A percentile compares a stretch with the other conserved stretches of the same genome.
Evolutionary conservation across 1,139 yeast species (phyloP).

Genomic region (Zhuliangozyma blackwelliae): DNA sequence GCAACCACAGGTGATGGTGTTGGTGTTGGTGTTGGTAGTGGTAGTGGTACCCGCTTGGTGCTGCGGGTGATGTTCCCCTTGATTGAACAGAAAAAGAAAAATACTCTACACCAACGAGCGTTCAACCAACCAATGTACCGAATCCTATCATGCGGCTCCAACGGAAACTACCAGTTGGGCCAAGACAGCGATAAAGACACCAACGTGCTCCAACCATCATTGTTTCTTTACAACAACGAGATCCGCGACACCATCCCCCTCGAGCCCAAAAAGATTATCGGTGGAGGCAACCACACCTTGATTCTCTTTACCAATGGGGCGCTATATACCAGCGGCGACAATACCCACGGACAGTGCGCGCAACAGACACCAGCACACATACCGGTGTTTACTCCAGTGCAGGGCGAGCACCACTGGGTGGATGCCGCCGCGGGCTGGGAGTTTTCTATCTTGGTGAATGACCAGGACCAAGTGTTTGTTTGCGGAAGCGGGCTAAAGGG

Average conservation of each 20-base stretch:
- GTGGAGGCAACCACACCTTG: conserved; percentile 90
- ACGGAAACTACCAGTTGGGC: conserved; percentile 78
- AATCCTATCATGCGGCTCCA: conserved; percentile 70
- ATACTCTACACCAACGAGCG: background rate
- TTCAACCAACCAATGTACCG: conserved; percentile 13
- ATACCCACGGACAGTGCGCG: conserved; percentile 54
- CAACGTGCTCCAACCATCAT: conserved; percentile 21
- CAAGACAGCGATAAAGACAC: conserved; percentile 54
- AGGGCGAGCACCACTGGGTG: conserved; percentile 29
- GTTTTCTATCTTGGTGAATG: conserved; percentile 51
- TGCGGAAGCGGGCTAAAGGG: conserved; percentile 70
- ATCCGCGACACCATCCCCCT: conserved; percentile 1
- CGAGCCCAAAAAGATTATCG: conserved; percentile 41
- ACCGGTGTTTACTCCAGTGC: conserved; percentile 20
- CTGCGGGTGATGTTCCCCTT: no score
- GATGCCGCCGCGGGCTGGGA: conserved; percentile 76
- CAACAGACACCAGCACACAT: conserved; percentile 2
- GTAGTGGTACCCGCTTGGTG: no score
- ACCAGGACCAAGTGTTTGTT: conserved; percentile 37
- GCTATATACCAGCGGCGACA: conserved; percentile 59
- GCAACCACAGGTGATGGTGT: no score
- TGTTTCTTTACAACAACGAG: conserved; percentile 15
- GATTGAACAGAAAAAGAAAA: no score
- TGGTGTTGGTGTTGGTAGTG: no score
- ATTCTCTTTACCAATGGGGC: conserved; percentile 51